Evolutionary conservation across 2,329 filamentous ascomycete genomes (phyloP).

Genomic region (Paraphoma chrysanthemicola): DNA sequence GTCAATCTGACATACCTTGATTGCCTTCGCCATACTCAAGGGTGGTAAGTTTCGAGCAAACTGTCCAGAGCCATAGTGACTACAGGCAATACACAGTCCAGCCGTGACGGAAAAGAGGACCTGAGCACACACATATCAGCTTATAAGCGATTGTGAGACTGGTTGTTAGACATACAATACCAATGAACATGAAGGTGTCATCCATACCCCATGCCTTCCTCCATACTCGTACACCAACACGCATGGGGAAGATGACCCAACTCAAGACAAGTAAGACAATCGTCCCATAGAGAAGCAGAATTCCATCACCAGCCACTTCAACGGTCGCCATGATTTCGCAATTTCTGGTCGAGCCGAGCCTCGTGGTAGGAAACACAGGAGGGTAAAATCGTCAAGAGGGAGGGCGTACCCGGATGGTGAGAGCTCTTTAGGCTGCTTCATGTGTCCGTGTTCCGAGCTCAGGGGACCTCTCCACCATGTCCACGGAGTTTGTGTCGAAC

Average conservation of each 20-base stretch:
- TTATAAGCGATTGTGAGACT: too few species aligned
- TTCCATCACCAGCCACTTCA: slow-evolving; percentile 22
- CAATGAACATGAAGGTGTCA: slow-evolving; percentile 25
- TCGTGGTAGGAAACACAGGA: neutral
- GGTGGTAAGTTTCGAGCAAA: slow-evolving; percentile 13
- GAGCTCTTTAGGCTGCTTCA: neutral
- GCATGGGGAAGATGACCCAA: slow-evolving; percentile 26
- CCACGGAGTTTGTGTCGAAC: neutral
- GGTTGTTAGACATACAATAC: slow-evolving; percentile 16
- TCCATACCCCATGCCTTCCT: slow-evolving; percentile 20
- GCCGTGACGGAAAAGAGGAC: slow-evolving; percentile 25
- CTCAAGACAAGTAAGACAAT: slow-evolving; percentile 23
- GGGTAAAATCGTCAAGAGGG: neutral
- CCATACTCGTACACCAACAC: slow-evolving; percentile 23
- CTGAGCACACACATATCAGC: slow-evolving; percentile 7
- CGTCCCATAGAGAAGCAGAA: slow-evolving; percentile 21
- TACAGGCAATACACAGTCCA: slow-evolving; percentile 24
- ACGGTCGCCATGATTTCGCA: slow-evolving; percentile 18
- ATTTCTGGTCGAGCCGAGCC: neutral
- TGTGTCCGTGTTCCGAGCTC: neutral
- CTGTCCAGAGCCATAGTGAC: slow-evolving; percentile 27
- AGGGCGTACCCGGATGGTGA: neutral
- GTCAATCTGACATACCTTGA: slow-evolving; percentile 13
- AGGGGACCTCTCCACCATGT: neutral
- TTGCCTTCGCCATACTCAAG: slow-evolving; percentile 16